Evolutionary conservation across 202 grass and related monocot species (phyloP), one percentile per base, ranked within the genome.

Genomic region (Schoenoplectus triqueter): DNA sequence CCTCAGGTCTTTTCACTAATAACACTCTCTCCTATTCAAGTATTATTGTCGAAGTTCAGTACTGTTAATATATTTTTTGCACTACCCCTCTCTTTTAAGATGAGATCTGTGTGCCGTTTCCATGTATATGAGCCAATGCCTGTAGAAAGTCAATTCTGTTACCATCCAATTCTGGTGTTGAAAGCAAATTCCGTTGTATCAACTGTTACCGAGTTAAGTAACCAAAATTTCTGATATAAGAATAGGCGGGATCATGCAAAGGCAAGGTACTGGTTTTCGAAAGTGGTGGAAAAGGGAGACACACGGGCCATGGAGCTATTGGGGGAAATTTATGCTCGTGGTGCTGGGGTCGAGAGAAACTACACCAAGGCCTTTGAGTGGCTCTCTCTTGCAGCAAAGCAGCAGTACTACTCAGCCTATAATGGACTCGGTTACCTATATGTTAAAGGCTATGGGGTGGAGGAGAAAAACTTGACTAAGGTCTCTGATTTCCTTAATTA

Each of bases 351-450:
- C 44, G 92, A 94, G 82, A 94, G 83, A 64, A 99, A 99, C 66
- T 99, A 96, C 84, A 96, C 92, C 0, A 91, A 96, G 89, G 93
- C 97, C 77, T 99, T 92, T 73, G 92, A 90, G 78, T 99, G 90
- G 90, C 82, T 96, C 72, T 84, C 89, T 60, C 90, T 92, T 18
- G 97, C 96, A 81, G 92, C 92, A 57, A 96, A 82, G 39, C 90
- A 96, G 81, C 87, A 92, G 85, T 91, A 96, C 78, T 99, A 94
- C 85, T 99, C 97, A 64, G 97, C 97, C 61, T 99, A 99, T 86
- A 99, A 99, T 91, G 97, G 93, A 63, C 87, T 99, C 56, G 97
- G 93, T 52, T 99, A 99, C 76, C 90, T 99, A 19, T 94, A 99
- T 81, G 93, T 99, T 18, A 99, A 96, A 94, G 93, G 97, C 15